Evolutionary conservation across 176 grass and related monocot genomes (phyloP), one percentile per base, ranked within the genome.

Genomic region (Elaeis guineensis): DNA sequence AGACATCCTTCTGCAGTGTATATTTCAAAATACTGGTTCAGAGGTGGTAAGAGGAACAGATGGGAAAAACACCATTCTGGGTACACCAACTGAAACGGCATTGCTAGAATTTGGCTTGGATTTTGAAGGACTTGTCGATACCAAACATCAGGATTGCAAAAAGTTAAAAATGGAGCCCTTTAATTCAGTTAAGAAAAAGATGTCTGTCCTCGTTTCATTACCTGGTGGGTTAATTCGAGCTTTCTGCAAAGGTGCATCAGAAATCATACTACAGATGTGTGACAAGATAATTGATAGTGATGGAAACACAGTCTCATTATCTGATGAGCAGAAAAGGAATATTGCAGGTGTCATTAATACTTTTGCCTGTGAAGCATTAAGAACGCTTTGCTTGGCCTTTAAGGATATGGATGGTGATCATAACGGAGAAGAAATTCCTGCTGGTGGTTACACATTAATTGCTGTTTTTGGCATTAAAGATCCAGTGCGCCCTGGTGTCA

Each of bases 381-480:
- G 91, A 73, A 95, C 91, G 7, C 91, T 95, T 55, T 95, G 91
- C 80, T 69, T 95, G 60, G 91, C 91, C 60, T 95, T 90, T 75
- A 89, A 87, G 79, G 91, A 95, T 72, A 69, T 87, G 3, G 48
- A 21, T 6, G 19, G 7, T 49, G 60, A 55, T 59, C 20, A 61
- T 21, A 18, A 62, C 6, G 70, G 67, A 28, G 48, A 61, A 61
- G 83, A 95, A 58, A 58, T 95, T 19, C 91, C 86, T 3, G 16
- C 18, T 68, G 77, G 71, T 20, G 86, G 86, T 50, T 95, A 90
- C 84, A 90, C 86, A 39, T 76, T 95, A 4, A 72, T 95, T 26
- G 78, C 91, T 15, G 76, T 95, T 61, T 90, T 95, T 20, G 91
- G 91, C 25, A 95, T 95, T 71, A 95, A 95, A 79, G 91, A 95